Evolutionary conservation across 2,329 filamentous ascomycete genomes (phyloP).

Genomic region (Nemania sp.): DNA sequence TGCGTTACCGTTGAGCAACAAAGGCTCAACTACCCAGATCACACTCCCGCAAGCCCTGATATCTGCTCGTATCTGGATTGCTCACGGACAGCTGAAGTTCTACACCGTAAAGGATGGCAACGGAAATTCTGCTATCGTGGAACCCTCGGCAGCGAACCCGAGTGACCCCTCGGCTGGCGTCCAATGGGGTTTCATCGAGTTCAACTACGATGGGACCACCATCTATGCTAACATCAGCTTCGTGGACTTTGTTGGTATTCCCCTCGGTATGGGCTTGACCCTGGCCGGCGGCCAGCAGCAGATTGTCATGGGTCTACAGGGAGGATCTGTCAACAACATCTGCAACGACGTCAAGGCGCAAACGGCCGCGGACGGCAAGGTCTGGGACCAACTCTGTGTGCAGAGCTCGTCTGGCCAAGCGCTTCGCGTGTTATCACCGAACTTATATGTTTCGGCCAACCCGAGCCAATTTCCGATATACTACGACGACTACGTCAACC

Average conservation of each 20-base stretch:
- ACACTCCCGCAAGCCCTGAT: slow-evolving; percentile 45
- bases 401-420: slow-evolving; percentile 41
- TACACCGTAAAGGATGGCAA: slow-evolving; percentile 40
- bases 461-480: slow-evolving; percentile 44
- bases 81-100: slow-evolving; percentile 46
- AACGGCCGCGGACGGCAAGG: slow-evolving; percentile 42
- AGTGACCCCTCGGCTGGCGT: slow-evolving; percentile 47
- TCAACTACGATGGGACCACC: slow-evolving; percentile 44
- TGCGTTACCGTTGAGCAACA: slow-evolving; percentile 42
- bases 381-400: slow-evolving; percentile 52
- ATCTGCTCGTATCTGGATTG: slow-evolving; percentile 47
- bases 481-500: slow-evolving; percentile 49
- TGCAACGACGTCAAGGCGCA: slow-evolving; percentile 47
- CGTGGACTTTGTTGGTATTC: slow-evolving; percentile 55
- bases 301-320: slow-evolving; percentile 45
- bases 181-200: slow-evolving; percentile 56
- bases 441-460: slow-evolving; percentile 45
- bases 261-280: slow-evolving; percentile 52
- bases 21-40: slow-evolving; percentile 43
- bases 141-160: slow-evolving; percentile 51
- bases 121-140: slow-evolving; percentile 45
- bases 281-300: slow-evolving; percentile 43
- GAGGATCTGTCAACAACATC: slow-evolving; percentile 43
- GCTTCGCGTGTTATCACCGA: slow-evolving; percentile 52
- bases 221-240: slow-evolving; percentile 55